phyloP scores from a whole-genome alignment of 2,329 filamentous ascomycete species.

The Diaporthe sp. region DNA sequence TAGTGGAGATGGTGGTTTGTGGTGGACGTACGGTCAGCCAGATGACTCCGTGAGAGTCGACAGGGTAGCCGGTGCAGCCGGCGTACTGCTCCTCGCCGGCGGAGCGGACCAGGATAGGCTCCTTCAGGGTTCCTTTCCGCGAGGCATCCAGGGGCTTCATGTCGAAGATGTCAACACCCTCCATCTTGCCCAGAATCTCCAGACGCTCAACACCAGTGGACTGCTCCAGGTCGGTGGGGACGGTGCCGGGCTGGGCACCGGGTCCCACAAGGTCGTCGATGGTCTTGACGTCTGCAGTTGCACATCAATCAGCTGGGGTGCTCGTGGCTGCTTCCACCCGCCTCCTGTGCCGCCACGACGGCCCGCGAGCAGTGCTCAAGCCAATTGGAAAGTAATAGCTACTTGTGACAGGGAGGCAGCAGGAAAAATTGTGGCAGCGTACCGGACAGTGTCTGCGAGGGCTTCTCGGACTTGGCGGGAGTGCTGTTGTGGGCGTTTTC shows the following conservation, averaged over 20 bases:
- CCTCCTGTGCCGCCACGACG: neutral
- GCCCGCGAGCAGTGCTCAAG: neutral
- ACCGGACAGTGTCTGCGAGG: constrained; percentile 36
- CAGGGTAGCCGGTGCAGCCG: constrained; percentile 95
- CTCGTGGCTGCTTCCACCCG: neutral
- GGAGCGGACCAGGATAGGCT: constrained; percentile 92
- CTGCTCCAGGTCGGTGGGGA: constrained; percentile 96
- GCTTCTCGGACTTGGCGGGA: constrained; percentile 39
- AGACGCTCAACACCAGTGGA: constrained; percentile 97
- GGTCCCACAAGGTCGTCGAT: constrained; percentile 88
- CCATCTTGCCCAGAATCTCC: constrained; percentile 99
- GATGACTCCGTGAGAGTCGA: constrained; percentile 89
- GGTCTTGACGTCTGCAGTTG: constrained; percentile 80
- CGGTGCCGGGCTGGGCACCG: constrained; percentile 84
- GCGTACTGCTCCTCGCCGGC: constrained; percentile 96
- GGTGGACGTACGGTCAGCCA: constrained; percentile 86
- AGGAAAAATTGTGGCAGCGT: constrained; percentile 14
- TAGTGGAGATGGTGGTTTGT: neutral
- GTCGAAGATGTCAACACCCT: constrained; percentile 97
- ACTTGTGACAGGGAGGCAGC: neutral
- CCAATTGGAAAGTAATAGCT: neutral
- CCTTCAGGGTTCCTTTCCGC: constrained; percentile 86
- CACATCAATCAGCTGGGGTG: constrained; percentile 41
- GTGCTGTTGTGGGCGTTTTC: constrained; percentile 37
- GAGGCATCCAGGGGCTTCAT: constrained; percentile 96